Evolutionary conservation across 192 early-diverging fungal species (phyloP), one percentile per base, ranked within the genome.

Genomic region (Coemansia sp.): DNA sequence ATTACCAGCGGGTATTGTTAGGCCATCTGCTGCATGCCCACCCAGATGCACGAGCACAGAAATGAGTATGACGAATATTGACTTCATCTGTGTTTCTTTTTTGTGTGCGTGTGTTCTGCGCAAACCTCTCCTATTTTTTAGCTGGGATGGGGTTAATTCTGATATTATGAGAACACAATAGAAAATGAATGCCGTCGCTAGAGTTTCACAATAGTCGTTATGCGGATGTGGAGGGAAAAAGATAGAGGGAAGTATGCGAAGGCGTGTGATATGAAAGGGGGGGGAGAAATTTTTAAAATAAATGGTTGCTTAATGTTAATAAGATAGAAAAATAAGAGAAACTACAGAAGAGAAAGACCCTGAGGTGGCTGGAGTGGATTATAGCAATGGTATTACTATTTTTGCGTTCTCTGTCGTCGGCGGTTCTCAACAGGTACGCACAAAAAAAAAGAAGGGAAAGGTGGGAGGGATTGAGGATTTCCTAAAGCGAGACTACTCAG

Each of bases 1-100:
- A 29, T 50, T 50, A 20, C 20, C 48, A 3, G 48, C 48, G 5
- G 48, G 48, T 20, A 50, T 50, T 20, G 20, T 50, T 9, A 50
- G 48, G 5, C 43, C 43, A 0, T 46, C 14, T 5, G 43, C 43
- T 19, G 54, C 19, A 14, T 15, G 41, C 36, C 6, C 36, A 33
- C 56, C 25, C 22, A 23, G 23, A 54, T 52, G 41, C 53, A 50
- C 64, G 29, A 63, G 19, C 4, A 35, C 66, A 29, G 41, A 25
- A 25, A 25, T 9, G 22, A 25, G 10, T 10, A 52, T 7, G 10
- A 13, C 23, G 22, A 45, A 45, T 45, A 45, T 45, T 45, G 42
- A 17, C 42, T 45, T 45, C 15, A 45, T 13, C 42, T 17, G 4
- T 5, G 42, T 45, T 45, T 17, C 13, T 45, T 45, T 13, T 17